Evolutionary conservation across 106 monocot genomes (phyloP).

Genomic region (Gastrodia elata): DNA sequence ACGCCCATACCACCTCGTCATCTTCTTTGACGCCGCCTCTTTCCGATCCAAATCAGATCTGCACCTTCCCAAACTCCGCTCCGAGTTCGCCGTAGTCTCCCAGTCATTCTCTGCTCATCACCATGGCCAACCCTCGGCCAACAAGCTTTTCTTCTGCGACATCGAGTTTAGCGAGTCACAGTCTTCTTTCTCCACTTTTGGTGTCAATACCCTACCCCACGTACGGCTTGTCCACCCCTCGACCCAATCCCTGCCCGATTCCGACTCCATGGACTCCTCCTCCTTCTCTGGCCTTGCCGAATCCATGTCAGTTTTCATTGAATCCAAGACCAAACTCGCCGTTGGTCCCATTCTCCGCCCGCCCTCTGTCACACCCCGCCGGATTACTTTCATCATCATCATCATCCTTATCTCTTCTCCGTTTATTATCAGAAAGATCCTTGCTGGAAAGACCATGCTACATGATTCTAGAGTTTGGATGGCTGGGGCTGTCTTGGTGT

Average conservation of each 20-base stretch:
- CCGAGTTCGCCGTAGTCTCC: slow-evolving; percentile 73
- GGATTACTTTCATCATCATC: slow-evolving; percentile 31
- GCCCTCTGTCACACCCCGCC: slow-evolving; percentile 59
- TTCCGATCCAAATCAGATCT: slow-evolving; percentile 78
- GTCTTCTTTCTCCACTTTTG: slow-evolving; percentile 65
- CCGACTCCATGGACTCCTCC: slow-evolving; percentile 59
- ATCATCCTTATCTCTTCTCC: slow-evolving; percentile 37
- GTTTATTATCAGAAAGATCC: slow-evolving; percentile 45
- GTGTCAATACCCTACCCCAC: slow-evolving; percentile 78
- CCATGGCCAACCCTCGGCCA: slow-evolving; percentile 13
- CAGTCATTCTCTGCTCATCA: slow-evolving; percentile 37
- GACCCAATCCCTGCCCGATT: slow-evolving; percentile 20
- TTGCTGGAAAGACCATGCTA: slow-evolving; percentile 61
- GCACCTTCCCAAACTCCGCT: slow-evolving; percentile 70
- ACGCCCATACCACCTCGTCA: slow-evolving; percentile 65
- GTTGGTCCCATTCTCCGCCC: slow-evolving; percentile 73
- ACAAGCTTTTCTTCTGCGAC: slow-evolving; percentile 81
- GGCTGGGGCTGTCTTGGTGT: slow-evolving; percentile 61
- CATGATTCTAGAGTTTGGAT: slow-evolving; percentile 79
- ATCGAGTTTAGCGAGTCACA: slow-evolving; percentile 84
- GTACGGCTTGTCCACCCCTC: slow-evolving; percentile 48
- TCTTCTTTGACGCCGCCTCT: slow-evolving; percentile 86
- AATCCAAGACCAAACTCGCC: slow-evolving; percentile 37
- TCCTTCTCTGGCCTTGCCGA: slow-evolving; percentile 67
- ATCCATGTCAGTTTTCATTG: slow-evolving; percentile 81